phyloP scores from a whole-genome alignment of 2,329 filamentous ascomycete species.

The Aspergillus brunneoviolaceus region DNA sequence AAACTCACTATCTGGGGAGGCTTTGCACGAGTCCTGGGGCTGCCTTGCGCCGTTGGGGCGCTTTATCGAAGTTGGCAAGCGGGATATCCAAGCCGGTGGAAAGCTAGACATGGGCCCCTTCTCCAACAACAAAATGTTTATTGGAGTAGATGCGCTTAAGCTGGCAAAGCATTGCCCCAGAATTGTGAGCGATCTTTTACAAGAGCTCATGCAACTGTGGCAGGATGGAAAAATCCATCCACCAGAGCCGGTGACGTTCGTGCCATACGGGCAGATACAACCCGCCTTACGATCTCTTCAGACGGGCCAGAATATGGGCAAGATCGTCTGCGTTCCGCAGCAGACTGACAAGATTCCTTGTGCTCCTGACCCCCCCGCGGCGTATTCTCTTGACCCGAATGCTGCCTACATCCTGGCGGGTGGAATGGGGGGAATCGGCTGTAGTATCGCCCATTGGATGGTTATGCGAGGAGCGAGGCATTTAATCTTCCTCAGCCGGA shows the following conservation, averaged over 20 bases:
- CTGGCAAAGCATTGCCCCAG: too few relatives aligned
- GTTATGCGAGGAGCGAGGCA: conserved; percentile 9
- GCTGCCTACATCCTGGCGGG: conserved; percentile 13
- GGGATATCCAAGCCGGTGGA: too few relatives aligned
- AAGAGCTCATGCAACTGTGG: too few relatives aligned
- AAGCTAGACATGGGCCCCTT: too few relatives aligned
- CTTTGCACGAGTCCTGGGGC: too few relatives aligned
- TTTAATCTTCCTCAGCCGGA: conserved; percentile 11
- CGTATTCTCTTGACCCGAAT: neutral
- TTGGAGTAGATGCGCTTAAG: too few relatives aligned
- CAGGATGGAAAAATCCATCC: neutral
- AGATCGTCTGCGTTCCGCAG: conserved; percentile 35
- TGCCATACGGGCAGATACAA: neutral
- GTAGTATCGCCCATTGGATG: conserved; percentile 9
- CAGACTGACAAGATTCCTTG: conserved; percentile 2
- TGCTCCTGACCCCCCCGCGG: too few relatives aligned
- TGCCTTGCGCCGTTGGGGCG: too few relatives aligned
- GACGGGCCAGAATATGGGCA: conserved; percentile 38
- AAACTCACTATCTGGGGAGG: too few relatives aligned
- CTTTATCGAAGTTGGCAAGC: too few relatives aligned
- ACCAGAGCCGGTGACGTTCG: neutral
- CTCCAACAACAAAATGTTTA: too few relatives aligned
- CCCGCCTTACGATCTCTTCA: conserved; percentile 33
- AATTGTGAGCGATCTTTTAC: too few relatives aligned
- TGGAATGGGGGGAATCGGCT: conserved; percentile 15